phyloP scores from a whole-genome alignment of 495 filamentous ascomycete species.

The Platismatia glauca region DNA sequence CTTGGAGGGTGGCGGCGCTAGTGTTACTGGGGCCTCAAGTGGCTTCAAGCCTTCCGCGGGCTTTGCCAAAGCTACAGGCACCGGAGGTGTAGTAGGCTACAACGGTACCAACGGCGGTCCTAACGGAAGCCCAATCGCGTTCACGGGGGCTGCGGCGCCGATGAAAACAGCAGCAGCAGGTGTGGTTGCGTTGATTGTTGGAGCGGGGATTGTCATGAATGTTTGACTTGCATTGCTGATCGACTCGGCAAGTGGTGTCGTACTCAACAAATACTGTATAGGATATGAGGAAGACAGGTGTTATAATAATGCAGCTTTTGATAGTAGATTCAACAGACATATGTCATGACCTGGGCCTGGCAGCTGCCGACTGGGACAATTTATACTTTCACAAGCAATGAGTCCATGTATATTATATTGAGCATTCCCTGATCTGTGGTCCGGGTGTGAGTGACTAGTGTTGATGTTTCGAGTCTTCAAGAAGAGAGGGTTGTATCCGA shows the following conservation, averaged over 20 bases:
- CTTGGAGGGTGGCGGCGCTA: background rate
- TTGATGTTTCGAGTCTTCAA: too few species aligned
- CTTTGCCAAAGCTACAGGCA: constrained; percentile 2
- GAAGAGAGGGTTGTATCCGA: background rate
- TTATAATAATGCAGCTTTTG: background rate
- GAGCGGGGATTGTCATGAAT: constrained; percentile 1
- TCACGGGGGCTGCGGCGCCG: constrained; percentile 5
- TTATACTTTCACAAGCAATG: too few species aligned
- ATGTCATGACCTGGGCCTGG: background rate
- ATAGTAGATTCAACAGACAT: background rate
- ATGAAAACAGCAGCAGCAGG: constrained; percentile 11
- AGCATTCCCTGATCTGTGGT: too few species aligned
- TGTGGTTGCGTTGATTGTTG: background rate
- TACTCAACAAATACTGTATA: background rate
- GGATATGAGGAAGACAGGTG: background rate
- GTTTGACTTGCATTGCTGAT: background rate
- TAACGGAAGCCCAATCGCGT: constrained; percentile 1
- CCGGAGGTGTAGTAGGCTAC: background rate
- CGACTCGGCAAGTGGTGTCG: background rate
- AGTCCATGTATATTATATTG: too few species aligned
- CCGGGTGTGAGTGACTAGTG: too few species aligned
- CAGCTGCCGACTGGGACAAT: background rate
- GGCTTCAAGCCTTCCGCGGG: constrained; percentile 2
- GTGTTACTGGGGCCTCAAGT: background rate
- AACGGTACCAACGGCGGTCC: constrained; percentile 2